Evolutionary conservation across 257 asterid genomes (phyloP).

Genomic region (Echium plantagineum): DNA sequence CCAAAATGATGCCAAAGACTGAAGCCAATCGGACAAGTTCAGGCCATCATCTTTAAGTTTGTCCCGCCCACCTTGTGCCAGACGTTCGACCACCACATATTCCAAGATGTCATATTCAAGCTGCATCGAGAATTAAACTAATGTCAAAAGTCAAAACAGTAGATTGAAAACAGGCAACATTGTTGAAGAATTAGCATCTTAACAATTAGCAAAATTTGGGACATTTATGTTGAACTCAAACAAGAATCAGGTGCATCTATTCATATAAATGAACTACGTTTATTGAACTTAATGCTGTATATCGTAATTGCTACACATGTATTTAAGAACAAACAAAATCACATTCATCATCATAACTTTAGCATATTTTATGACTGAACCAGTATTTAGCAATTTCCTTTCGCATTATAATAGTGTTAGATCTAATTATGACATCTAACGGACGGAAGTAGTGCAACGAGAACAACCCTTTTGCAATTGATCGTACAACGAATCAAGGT

Average conservation of each 20-base stretch:
- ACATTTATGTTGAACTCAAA: background rate
- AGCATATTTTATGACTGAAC: background rate
- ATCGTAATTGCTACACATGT: background rate
- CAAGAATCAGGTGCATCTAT: background rate
- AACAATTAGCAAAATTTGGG: background rate
- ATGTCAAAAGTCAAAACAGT: conserved; percentile 4
- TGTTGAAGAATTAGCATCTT: background rate
- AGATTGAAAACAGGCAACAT: background rate
- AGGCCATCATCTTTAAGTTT: conserved; percentile 98
- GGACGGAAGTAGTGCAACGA: no score
- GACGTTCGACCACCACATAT: conserved; percentile 93
- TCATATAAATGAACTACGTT: background rate
- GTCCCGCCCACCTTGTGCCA: conserved; percentile 97
- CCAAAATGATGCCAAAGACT: conserved; percentile 98
- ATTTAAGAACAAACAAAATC: no score
- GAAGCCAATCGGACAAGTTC: conserved; percentile 98
- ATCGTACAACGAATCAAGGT: background rate
- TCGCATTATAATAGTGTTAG: no score
- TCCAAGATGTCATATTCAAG: conserved; percentile 96
- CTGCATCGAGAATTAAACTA: conserved; percentile 35
- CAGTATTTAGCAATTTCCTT: background rate
- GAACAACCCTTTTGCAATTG: no score
- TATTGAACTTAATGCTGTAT: background rate
- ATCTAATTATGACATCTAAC: no score
- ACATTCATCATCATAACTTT: background rate